Evolutionary conservation across 176 grass and related monocot species (phyloP).

Genomic region (Paspalum notatum): DNA sequence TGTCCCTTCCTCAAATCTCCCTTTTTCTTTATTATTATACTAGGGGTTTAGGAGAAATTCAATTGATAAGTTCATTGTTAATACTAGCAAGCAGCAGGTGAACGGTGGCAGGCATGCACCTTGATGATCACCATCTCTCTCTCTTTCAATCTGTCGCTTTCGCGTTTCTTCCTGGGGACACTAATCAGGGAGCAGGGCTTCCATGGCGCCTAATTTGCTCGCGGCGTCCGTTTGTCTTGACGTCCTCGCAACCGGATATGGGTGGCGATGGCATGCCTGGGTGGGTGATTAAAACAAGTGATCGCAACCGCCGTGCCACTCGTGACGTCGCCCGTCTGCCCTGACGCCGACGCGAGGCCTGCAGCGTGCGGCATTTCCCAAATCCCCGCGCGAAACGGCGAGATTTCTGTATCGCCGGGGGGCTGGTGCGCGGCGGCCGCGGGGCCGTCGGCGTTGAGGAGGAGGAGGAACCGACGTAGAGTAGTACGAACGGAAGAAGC

Average conservation of each 20-base stretch:
- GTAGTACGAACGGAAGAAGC: not conserved
- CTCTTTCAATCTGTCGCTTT: not conserved
- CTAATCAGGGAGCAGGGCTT: constrained; percentile 16
- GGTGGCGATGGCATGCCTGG: not conserved
- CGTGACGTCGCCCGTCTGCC: not conserved
- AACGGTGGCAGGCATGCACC: not conserved
- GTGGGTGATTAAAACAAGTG: constrained; percentile 11
- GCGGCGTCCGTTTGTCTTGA: not conserved
- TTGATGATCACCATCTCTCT: not conserved
- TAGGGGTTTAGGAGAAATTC: constrained; percentile 57
- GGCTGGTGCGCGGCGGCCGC: too few species aligned
- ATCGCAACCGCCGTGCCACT: constrained; percentile 20
- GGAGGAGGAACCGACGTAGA: not conserved
- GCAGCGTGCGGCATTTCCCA: constrained; percentile 15
- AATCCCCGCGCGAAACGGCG: not conserved
- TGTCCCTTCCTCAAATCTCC: constrained; percentile 29
- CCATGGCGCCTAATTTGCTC: constrained; percentile 34
- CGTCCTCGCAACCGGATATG: constrained; percentile 21
- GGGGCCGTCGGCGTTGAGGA: constrained; percentile 8
- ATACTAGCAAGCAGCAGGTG: constrained; percentile 31
- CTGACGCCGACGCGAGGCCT: not conserved
- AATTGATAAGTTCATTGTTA: constrained; percentile 66
- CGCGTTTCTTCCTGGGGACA: not conserved
- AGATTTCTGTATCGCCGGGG: not conserved
- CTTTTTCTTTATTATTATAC: not conserved